Evolutionary conservation across 1,284 basidiomycete species (phyloP).

Genomic region (Megacollybia platyphylla): DNA sequence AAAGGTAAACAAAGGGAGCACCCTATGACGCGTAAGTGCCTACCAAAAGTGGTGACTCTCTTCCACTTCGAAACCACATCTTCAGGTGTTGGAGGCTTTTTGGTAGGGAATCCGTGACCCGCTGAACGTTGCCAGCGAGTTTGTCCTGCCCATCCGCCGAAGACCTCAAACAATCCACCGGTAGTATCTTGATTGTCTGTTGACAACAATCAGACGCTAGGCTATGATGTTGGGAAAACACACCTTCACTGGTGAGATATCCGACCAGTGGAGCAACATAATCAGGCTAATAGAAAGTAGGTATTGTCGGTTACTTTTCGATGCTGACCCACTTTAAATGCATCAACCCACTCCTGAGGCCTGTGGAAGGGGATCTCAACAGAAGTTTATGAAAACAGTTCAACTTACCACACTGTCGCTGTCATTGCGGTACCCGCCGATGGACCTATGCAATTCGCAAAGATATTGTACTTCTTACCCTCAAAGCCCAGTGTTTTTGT

Average conservation of each 20-base stretch:
- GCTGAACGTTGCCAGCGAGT: slow-evolving; percentile 89
- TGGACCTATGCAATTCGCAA: slow-evolving; percentile 84
- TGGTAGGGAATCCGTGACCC: slow-evolving; percentile 80
- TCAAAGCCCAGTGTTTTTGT: slow-evolving; percentile 88
- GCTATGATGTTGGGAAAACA: slow-evolving; percentile 3
- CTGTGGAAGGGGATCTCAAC: slow-evolving; percentile 20
- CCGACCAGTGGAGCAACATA: slow-evolving; percentile 88
- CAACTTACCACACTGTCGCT: slow-evolving; percentile 59
- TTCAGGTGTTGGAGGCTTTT: slow-evolving; percentile 66
- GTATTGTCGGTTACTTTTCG: background rate
- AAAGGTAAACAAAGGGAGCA: background rate
- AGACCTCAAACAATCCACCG: slow-evolving; percentile 79
- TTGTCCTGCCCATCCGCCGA: slow-evolving; percentile 88
- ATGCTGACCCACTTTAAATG: slow-evolving; percentile 57
- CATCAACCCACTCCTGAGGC: slow-evolving; percentile 88
- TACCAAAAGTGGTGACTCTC: slow-evolving; percentile 73
- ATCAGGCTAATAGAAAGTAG: slow-evolving; percentile 49
- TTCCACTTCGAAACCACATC: slow-evolving; percentile 71
- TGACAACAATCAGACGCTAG: background rate
- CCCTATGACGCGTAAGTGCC: slow-evolving; percentile 11
- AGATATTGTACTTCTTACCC: slow-evolving; percentile 83
- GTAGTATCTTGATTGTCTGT: slow-evolving; percentile 64
- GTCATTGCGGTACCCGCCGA: slow-evolving; percentile 91
- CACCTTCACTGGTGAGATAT: slow-evolving; percentile 75
- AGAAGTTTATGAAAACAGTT: background rate